A percentile compares a stretch with the other conserved stretches of the same genome.
These are phyloP conservation scores for Trametes punicea DNA, from an alignment of 768 basidiomycete genomes.

Conservation along the genomic window DNA sequence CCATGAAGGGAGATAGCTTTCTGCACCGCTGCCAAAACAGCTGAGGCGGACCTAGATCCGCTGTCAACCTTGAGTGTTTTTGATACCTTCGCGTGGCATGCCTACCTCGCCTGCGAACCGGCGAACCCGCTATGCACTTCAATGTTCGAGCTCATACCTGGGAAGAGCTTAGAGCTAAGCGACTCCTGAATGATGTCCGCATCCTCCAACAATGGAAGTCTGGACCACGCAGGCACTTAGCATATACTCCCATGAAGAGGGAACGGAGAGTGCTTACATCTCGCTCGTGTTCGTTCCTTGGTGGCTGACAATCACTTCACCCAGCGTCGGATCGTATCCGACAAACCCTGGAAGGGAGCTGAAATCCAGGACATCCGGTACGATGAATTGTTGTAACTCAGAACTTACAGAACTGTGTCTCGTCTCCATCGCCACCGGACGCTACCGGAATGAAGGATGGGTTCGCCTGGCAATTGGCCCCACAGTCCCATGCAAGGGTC, in stretches of 20 bases:
- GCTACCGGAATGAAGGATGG: slow-evolving; percentile 45
- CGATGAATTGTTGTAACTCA: neutral
- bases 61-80: no score
- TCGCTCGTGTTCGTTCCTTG: slow-evolving; percentile 36
- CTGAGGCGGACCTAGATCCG: slow-evolving; percentile 35
- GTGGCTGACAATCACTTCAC: slow-evolving; percentile 36
- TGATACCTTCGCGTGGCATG: neutral
- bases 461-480: slow-evolving; percentile 44
- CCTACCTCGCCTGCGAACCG: slow-evolving; percentile 42
- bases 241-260: neutral
- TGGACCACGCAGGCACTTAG: slow-evolving; percentile 8
- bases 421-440: slow-evolving; percentile 44
- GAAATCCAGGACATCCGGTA: neutral
- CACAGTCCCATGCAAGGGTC: slow-evolving; percentile 31
- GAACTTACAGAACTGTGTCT: slow-evolving; percentile 40
- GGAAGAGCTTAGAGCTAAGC: slow-evolving; percentile 44
- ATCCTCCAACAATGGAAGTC: slow-evolving; percentile 43
- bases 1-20: slow-evolving; percentile 34
- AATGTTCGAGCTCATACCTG: slow-evolving; percentile 41
- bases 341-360: slow-evolving; percentile 42
- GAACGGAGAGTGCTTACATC: slow-evolving; percentile 24
- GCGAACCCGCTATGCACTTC: slow-evolving; percentile 47
- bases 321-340: slow-evolving; percentile 44
- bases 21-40: slow-evolving; percentile 44
- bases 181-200: slow-evolving; percentile 34